These are phyloP conservation scores for Lecanoromycetidae sp. DNA, from an alignment of 2,329 filamentous ascomycete genomes.

Conservation along the genomic window DNA sequence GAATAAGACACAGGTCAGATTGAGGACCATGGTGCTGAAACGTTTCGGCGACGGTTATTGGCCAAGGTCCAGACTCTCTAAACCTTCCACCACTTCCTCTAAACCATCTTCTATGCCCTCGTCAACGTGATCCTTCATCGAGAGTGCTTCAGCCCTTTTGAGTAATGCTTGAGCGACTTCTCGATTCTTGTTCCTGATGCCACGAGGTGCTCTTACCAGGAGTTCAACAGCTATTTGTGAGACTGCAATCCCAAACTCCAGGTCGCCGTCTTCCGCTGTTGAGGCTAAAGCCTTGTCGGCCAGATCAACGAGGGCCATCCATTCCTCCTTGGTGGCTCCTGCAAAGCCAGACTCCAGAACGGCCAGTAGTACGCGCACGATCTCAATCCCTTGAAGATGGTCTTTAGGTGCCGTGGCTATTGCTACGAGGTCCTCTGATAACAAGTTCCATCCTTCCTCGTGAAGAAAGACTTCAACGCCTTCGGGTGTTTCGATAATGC, in stretches of 20 bases:
- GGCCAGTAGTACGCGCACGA: conserved; percentile 44
- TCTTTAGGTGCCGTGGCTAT: conserved; percentile 27
- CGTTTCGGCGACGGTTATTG: too few relatives aligned
- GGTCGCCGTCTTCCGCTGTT: too few relatives aligned
- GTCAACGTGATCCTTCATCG: too few relatives aligned
- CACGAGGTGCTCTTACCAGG: not conserved
- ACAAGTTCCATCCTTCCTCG: conserved; percentile 43
- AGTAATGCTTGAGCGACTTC: too few relatives aligned
- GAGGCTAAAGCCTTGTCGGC: not conserved
- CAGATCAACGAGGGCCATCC: conserved; percentile 41
- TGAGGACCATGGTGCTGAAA: too few relatives aligned
- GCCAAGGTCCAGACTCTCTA: too few relatives aligned
- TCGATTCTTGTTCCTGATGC: not conserved
- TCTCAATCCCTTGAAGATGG: conserved; percentile 42
- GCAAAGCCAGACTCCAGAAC: conserved; percentile 39
- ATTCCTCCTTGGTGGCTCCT: conserved; percentile 37
- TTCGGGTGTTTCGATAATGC: conserved; percentile 38
- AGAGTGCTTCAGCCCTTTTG: too few relatives aligned
- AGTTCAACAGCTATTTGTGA: conserved; percentile 42
- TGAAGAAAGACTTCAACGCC: conserved; percentile 39
- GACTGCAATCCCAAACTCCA: conserved; percentile 42
- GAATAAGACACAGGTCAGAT: too few relatives aligned
- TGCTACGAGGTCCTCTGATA: conserved; percentile 40
- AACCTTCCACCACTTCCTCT: too few relatives aligned
- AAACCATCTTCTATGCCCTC: too few relatives aligned